phyloP scores from a whole-genome alignment of 2,329 filamentous ascomycete species.

The Tolypocladium paradoxum region DNA sequence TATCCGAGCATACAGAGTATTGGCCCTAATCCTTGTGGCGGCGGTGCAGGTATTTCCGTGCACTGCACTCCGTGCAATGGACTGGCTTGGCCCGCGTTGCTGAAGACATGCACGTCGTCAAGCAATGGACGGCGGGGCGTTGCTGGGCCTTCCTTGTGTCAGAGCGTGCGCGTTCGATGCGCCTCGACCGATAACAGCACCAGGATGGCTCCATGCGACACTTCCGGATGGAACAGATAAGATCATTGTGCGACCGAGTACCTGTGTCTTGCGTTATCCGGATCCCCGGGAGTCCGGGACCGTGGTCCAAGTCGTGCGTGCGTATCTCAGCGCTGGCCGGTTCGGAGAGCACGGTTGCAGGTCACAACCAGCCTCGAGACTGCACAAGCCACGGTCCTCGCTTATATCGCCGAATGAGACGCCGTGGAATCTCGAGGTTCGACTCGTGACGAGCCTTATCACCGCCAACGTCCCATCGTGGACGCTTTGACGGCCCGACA shows the following conservation, averaged over 20 bases:
- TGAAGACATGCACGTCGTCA: not conserved
- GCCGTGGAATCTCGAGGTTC: not conserved
- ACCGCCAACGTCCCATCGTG: not conserved
- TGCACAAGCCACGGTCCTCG: not conserved
- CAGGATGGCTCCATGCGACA: not conserved
- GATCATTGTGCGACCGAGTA: not conserved
- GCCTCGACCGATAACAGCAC: not conserved
- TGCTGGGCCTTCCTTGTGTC: too few relatives aligned
- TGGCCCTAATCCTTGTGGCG: not conserved
- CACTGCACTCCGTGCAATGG: not conserved
- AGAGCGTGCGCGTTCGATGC: not conserved
- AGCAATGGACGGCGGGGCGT: not conserved
- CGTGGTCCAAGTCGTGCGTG: not conserved
- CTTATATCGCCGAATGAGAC: not conserved
- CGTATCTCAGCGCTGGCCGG: not conserved
- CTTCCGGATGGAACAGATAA: not conserved
- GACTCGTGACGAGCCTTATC: not conserved
- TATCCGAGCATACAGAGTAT: not conserved
- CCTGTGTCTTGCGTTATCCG: not conserved
- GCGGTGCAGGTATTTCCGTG: not conserved
- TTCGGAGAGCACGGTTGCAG: not conserved
- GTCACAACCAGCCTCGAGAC: not conserved
- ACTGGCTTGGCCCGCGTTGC: not conserved
- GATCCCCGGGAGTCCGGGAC: not conserved
- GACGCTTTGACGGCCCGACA: not conserved